Conservation (phyloP, 257 asterid genomes). For the Prunella vulgaris region DNA sequence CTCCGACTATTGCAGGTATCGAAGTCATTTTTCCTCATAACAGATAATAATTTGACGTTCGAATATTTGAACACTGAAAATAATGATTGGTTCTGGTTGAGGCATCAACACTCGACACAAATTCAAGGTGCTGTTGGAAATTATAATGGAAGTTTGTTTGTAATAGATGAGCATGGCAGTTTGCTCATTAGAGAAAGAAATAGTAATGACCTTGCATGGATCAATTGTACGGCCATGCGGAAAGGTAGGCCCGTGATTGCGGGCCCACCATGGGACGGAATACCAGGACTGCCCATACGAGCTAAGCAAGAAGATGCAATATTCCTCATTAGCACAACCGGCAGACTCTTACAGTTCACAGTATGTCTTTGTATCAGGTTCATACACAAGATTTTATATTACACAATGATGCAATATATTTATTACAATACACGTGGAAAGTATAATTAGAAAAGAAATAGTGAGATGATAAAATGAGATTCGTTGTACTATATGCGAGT, state of each 20-base stretch:
- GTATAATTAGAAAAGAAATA: too few species aligned
- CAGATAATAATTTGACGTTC: slow-evolving; percentile 42
- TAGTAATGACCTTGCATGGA: slow-evolving; percentile 56
- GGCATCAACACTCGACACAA: slow-evolving; percentile 53
- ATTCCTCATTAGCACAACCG: slow-evolving; percentile 66
- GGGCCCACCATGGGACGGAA: slow-evolving; percentile 88
- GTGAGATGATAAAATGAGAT: too few species aligned
- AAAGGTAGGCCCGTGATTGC: slow-evolving; percentile 58
- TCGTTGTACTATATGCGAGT: too few species aligned
- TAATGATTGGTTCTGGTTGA: slow-evolving; percentile 68
- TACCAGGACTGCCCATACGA: slow-evolving; percentile 38
- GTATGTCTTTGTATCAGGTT: slow-evolving; percentile 24
- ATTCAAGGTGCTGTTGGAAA: slow-evolving; percentile 64
- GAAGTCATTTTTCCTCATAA: slow-evolving; percentile 60
- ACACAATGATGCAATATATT: too few species aligned
- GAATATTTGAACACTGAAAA: slow-evolving; percentile 64
- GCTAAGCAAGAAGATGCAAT: slow-evolving; percentile 60
- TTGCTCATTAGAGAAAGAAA: slow-evolving; percentile 69
- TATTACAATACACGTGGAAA: too few species aligned
- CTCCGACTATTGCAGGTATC: slow-evolving; percentile 69
- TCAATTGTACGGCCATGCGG: slow-evolving; percentile 71
- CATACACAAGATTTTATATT: too few species aligned
- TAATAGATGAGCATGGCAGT: slow-evolving; percentile 66
- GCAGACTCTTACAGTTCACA: slow-evolving; percentile 58
- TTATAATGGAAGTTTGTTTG: slow-evolving; percentile 75